These are phyloP conservation scores for Candida pini DNA, from an alignment of 805 yeast genomes.

Conservation along the genomic window DNA sequence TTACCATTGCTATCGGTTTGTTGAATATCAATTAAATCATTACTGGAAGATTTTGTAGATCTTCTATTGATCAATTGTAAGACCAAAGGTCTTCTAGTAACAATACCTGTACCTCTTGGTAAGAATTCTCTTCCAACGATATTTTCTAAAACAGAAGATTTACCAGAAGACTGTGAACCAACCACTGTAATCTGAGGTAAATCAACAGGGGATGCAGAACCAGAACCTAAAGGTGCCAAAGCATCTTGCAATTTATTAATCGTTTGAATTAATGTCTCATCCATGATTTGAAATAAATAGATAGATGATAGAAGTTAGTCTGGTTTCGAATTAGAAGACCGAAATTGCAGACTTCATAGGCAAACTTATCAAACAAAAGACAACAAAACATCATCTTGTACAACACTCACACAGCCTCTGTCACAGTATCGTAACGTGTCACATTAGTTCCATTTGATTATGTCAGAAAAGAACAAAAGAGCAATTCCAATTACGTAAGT, in stretches of 20 bases:
- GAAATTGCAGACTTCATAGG: too few relatives aligned
- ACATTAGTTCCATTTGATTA: too few relatives aligned
- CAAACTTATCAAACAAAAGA: too few relatives aligned
- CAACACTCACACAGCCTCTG: too few relatives aligned
- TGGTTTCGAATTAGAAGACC: too few relatives aligned
- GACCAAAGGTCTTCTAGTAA: slow-evolving; percentile 82
- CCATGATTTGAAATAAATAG: slow-evolving; percentile 39
- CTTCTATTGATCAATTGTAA: slow-evolving; percentile 74
- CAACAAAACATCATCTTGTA: too few relatives aligned
- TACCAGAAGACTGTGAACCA: slow-evolving; percentile 88
- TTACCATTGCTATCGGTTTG: slow-evolving; percentile 40
- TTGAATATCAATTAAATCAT: slow-evolving; percentile 40
- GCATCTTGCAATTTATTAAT: slow-evolving; percentile 93
- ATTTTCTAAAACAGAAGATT: slow-evolving; percentile 84
- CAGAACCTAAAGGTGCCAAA: slow-evolving; percentile 92
- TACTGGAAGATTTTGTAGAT: slow-evolving; percentile 23
- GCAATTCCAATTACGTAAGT: too few relatives aligned
- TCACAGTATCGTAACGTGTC: too few relatives aligned
- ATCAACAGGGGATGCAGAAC: slow-evolving; percentile 83
- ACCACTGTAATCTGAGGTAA: slow-evolving; percentile 94
- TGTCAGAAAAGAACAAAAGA: too few relatives aligned
- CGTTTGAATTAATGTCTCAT: slow-evolving; percentile 71
- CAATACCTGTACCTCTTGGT: slow-evolving; percentile 91
- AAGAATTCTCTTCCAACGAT: slow-evolving; percentile 88
- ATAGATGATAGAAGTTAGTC: not conserved